Base-by-base conservation (phyloP, 2,329 filamentous ascomycete species). In the Trichophyton verrucosum region DNA sequence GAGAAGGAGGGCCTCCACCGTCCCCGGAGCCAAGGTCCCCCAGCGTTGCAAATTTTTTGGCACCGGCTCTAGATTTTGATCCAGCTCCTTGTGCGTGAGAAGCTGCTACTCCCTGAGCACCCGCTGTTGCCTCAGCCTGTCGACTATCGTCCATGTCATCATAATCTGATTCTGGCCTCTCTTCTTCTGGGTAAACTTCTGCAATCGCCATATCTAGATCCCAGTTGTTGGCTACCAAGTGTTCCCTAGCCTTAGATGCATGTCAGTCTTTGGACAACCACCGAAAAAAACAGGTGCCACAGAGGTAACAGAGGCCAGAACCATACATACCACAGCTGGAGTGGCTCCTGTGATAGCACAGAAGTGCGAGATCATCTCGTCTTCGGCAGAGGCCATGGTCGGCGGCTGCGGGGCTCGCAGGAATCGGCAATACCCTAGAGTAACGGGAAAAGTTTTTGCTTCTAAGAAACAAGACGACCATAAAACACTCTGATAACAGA, bases 141-240 rank as follows among this genome's bases (percentile, higher is more conserved):
- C 22, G 13, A 42, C 64, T 64, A n/a, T 64, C 68, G 15, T 60
- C 66, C 20, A 36, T 36, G 65, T 17, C 56, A 30, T 63, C 62
- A 40, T 65, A 61, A 44, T 72, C 73, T 61, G 73, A 68, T 60
- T 70, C 62, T 27, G 68, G 68, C 63, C 76, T 73, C 61, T 76
- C 70, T 64, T 77, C 75, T 62, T 77, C 75, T 38, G 74, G 73
- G 69, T 83, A 89, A 75, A 80, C 88, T 58, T 83, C 80, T 33
- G 82, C 79, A 60, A 82, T 80, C 15, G 86, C 86, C 8, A 78
- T 75, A 65, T 81, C 78, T 49, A 89, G 74, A 68, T 90, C 81
- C 86, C 87, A 90, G 65, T 81, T 75, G 68, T 81, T 84, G 40
- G 81, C 80, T 22, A 78, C 76, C 6, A 92, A 82, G 66, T 87